A percentile compares a stretch with the other conserved stretches of the same genome.
Evolutionary conservation across 805 yeast species (phyloP).

Genomic region (Kodamaea kaohsiungensis): DNA sequence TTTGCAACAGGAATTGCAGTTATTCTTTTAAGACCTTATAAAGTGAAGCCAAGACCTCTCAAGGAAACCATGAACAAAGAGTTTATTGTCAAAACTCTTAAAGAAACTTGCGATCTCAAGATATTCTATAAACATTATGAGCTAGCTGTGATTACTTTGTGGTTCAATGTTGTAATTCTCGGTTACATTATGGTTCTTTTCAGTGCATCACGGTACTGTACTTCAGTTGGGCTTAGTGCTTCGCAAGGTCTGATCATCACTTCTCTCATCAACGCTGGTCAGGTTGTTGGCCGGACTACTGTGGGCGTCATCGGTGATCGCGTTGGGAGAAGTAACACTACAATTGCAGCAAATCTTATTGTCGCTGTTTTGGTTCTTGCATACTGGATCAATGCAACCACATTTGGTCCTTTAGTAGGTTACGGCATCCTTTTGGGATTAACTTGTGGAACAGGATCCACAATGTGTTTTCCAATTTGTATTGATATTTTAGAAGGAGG

Average conservation of each 20-base stretch:
- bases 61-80: conserved; percentile 22
- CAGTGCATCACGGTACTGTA: conserved; percentile 40
- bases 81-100: conserved; percentile 12
- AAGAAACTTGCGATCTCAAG: conserved; percentile 30
- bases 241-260: conserved; percentile 34
- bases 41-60: conserved; percentile 27
- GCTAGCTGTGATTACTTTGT: conserved; percentile 24
- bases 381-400: conserved; percentile 39
- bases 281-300: conserved; percentile 51
- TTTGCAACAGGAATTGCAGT: conserved; percentile 37
- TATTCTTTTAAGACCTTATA: conserved; percentile 47
- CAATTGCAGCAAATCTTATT: conserved; percentile 20
- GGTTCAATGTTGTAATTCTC: conserved; percentile 40
- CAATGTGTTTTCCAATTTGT: conserved; percentile 18
- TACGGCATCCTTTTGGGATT: conserved; percentile 32
- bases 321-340: conserved; percentile 47
- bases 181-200: conserved; percentile 39
- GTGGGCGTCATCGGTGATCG: conserved; percentile 50
- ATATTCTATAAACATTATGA: conserved; percentile 26
- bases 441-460: conserved; percentile 31
- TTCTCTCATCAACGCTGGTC: conserved; percentile 41
- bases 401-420: conserved; percentile 32
- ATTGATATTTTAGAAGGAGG: conserved; percentile 10
- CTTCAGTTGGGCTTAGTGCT: conserved; percentile 44
- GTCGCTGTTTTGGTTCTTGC: conserved; percentile 31